Evolutionary conservation across 805 yeast species (phyloP).

Genomic region (Zygotorulaspora florentina): DNA sequence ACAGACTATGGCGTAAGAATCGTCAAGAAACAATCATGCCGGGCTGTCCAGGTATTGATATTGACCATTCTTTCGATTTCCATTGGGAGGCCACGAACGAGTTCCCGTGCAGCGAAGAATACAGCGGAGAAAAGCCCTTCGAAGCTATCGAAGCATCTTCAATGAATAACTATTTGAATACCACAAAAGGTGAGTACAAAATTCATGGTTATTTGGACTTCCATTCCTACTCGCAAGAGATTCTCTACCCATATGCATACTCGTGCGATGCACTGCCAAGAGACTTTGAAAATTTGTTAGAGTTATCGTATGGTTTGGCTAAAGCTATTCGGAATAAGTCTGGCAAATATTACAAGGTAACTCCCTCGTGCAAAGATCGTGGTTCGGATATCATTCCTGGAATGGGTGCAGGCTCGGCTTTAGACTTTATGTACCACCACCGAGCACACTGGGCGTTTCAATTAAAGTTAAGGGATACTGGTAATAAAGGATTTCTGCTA

Average conservation of each 20-base stretch:
- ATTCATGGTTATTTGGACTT: slow-evolving; percentile 76
- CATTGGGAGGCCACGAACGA: slow-evolving; percentile 63
- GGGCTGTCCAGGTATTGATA: slow-evolving; percentile 75
- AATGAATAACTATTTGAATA: slow-evolving; percentile 45
- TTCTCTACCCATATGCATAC: slow-evolving; percentile 77
- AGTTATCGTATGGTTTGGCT: slow-evolving; percentile 74
- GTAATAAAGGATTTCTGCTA: slow-evolving; percentile 75
- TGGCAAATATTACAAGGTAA: slow-evolving; percentile 63
- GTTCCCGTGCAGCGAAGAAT: slow-evolving; percentile 78
- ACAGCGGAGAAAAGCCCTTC: slow-evolving; percentile 69
- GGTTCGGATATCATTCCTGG: slow-evolving; percentile 71
- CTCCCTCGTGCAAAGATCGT: slow-evolving; percentile 75
- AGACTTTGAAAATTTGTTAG: slow-evolving; percentile 76
- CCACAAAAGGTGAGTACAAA: slow-evolving; percentile 44
- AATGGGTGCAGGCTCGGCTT: slow-evolving; percentile 72
- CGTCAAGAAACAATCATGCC: slow-evolving; percentile 68
- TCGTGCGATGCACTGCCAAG: slow-evolving; percentile 70
- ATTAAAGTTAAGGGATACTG: slow-evolving; percentile 74
- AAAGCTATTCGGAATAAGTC: slow-evolving; percentile 63
- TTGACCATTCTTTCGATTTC: slow-evolving; percentile 77
- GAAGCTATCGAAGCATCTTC: slow-evolving; percentile 58
- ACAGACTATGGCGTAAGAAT: slow-evolving; percentile 85
- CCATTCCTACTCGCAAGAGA: slow-evolving; percentile 82
- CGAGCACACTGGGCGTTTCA: slow-evolving; percentile 83
- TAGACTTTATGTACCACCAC: slow-evolving; percentile 81